phyloP scores from a whole-genome alignment of 176 grass and related monocot genomes.

The Ensete ventricosum region DNA sequence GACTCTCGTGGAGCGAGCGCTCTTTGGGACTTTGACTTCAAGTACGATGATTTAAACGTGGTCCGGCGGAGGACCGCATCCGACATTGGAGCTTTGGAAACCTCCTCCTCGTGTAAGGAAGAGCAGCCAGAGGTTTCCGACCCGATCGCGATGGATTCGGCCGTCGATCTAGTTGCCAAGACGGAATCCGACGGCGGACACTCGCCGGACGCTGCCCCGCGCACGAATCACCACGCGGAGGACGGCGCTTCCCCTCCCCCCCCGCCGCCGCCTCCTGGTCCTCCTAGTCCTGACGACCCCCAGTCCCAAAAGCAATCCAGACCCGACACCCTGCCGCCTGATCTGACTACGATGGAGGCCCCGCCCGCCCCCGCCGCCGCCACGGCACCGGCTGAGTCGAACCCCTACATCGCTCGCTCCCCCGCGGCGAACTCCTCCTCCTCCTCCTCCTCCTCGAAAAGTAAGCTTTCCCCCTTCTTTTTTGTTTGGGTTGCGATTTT shows the following conservation, averaged over 20 bases:
- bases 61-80: background rate
- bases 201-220: background rate
- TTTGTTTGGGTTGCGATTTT: background rate
- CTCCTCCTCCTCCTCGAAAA: constrained; percentile 30
- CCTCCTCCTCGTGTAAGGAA: background rate
- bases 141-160: background rate
- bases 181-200: background rate
- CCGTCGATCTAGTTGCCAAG: background rate
- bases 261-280: background rate
- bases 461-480: constrained; percentile 14
- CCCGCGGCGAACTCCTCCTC: constrained; percentile 29
- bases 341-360: background rate
- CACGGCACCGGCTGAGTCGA: constrained; percentile 27
- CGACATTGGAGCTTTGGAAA: background rate
- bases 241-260: background rate
- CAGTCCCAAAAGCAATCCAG: background rate
- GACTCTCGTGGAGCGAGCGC: background rate
- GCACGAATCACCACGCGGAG: background rate
- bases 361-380: constrained; percentile 10
- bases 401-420: constrained; percentile 46
- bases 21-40: background rate
- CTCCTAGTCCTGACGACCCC: background rate
- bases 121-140: background rate
- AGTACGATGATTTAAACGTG: background rate
- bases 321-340: background rate